Conservation (phyloP, 2,329 filamentous ascomycete species). For the Aschersonia sp. region DNA sequence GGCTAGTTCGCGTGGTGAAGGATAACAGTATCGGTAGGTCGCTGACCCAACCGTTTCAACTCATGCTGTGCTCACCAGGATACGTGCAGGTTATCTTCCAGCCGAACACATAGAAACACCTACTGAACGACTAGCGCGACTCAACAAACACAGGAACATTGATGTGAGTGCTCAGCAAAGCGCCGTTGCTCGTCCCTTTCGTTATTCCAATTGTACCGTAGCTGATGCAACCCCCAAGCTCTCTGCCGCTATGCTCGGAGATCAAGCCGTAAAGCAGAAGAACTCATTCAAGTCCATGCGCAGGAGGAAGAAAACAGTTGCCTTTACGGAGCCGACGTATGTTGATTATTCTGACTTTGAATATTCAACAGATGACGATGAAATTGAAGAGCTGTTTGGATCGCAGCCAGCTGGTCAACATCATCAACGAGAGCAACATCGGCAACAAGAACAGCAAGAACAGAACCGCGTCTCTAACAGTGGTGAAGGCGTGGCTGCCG, state of each 20-base stretch:
- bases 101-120: conserved; percentile 98
- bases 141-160: conserved; percentile 97
- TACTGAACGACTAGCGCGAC: conserved; percentile 77
- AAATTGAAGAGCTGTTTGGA: conserved; percentile 30
- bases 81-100: conserved; percentile 65
- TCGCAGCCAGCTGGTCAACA: conserved; percentile 17
- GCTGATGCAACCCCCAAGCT: conserved; percentile 24
- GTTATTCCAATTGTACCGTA: too few relatives aligned
- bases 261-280: conserved; percentile 61
- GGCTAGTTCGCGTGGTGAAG: conserved; percentile 93
- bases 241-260: conserved; percentile 47
- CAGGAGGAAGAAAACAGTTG: conserved; percentile 72
- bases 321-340: conserved; percentile 74
- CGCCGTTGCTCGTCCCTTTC: too few relatives aligned
- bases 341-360: conserved; percentile 80
- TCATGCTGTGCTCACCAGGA: conserved; percentile 10
- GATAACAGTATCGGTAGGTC: conserved; percentile 78
- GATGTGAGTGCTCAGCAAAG: conserved; percentile 48
- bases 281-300: conserved; percentile 75
- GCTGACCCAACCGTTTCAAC: background rate
- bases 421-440: conserved; percentile 14
- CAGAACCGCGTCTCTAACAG: conserved; percentile 9
- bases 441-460: conserved; percentile 13
- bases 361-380: conserved; percentile 64
- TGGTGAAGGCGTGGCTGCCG: conserved; percentile 21